These are phyloP conservation scores for Houttuynia cordata DNA, from an alignment of 164 flowering plant species.

Conservation along the genomic window DNA sequence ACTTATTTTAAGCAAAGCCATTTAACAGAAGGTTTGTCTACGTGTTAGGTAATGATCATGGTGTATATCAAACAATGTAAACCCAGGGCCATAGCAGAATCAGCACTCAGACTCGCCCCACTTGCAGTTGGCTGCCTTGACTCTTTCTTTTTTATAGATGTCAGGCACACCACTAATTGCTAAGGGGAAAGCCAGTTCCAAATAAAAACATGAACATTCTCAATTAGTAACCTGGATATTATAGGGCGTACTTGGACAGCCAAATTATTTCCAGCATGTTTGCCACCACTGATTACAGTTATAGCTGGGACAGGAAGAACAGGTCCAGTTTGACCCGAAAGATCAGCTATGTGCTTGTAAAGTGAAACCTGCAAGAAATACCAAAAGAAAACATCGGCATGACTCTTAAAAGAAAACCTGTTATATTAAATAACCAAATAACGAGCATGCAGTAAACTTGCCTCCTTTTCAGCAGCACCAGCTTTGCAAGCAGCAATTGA, in stretches of 20 bases:
- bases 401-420: not conserved
- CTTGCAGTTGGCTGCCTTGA: not conserved
- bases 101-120: not conserved
- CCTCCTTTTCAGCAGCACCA: constrained; percentile 99
- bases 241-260: constrained; percentile 62
- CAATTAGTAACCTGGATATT: constrained; percentile 22
- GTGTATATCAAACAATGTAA: not conserved
- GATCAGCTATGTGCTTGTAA: constrained; percentile 84
- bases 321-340: constrained; percentile 49
- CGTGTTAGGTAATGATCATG: not conserved
- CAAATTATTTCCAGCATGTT: constrained; percentile 81
- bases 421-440: not conserved
- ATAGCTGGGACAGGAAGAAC: constrained; percentile 86
- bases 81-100: not conserved
- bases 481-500: constrained; percentile 99
- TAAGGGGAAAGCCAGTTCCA: not conserved
- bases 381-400: not conserved
- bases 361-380: constrained; percentile 67
- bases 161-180: not conserved
- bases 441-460: constrained; percentile 10
- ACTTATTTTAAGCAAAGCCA: no score
- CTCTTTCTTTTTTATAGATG: no score
- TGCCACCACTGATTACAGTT: constrained; percentile 85
- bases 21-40: not conserved
- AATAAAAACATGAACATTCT: not conserved